A percentile compares a stretch with the other conserved stretches of the same genome.
Evolutionary conservation across 148 eudicot genomes (phyloP).

Genomic region (Persicaria maculosa): DNA sequence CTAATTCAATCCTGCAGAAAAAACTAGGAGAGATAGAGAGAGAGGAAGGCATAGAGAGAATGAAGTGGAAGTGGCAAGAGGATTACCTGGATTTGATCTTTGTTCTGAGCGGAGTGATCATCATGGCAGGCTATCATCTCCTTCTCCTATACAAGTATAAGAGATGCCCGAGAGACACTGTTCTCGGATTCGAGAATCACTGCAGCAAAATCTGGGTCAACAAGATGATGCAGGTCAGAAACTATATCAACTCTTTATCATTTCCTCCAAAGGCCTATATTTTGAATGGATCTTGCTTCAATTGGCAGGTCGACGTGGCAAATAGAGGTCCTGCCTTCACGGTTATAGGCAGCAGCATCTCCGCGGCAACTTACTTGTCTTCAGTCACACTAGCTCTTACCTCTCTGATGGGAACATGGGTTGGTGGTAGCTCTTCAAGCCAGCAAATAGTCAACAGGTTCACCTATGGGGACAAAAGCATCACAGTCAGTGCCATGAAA

Average conservation of each 20-base stretch:
- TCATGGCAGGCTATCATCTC: slow-evolving; percentile 65
- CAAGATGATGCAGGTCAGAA: slow-evolving; percentile 33
- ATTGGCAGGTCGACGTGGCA: neutral
- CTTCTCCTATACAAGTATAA: slow-evolving; percentile 46
- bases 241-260: neutral
- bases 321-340: slow-evolving; percentile 29
- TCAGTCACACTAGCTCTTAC: slow-evolving; percentile 45
- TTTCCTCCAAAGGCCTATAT: neutral
- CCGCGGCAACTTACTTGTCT: slow-evolving; percentile 44
- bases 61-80: slow-evolving; percentile 22
- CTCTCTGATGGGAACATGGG: slow-evolving; percentile 66
- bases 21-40: neutral
- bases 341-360: slow-evolving; percentile 38
- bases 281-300: neutral
- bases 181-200: slow-evolving; percentile 57
- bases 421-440: slow-evolving; percentile 32
- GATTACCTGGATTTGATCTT: slow-evolving; percentile 54
- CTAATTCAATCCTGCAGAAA: too few species aligned
- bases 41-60: neutral
- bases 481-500: slow-evolving; percentile 29
- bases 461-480: slow-evolving; percentile 47
- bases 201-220: slow-evolving; percentile 52
- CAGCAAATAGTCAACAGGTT: slow-evolving; percentile 16
- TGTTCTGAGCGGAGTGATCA: slow-evolving; percentile 50
- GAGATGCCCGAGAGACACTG: slow-evolving; percentile 36